These are phyloP conservation scores for Sordariomycetes sp. DNA, from an alignment of 2,329 filamentous ascomycete genomes.

Conservation along the genomic window DNA sequence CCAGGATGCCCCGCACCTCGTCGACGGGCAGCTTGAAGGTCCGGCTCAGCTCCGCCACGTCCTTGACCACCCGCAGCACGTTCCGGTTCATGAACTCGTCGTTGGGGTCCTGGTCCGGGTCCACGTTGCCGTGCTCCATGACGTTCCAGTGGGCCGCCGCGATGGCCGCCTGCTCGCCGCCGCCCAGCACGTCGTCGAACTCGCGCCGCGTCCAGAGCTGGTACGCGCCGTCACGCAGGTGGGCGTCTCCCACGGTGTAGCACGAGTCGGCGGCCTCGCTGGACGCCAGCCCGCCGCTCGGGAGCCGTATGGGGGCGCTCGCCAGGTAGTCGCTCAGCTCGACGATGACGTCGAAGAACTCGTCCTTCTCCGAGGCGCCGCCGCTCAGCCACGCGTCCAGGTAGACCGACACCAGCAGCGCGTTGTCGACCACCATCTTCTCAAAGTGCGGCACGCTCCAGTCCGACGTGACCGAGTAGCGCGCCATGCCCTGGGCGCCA, in stretches of 20 bases:
- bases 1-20: constrained; percentile 58
- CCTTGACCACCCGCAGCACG: constrained; percentile 63
- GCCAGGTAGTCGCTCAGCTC: constrained; percentile 85
- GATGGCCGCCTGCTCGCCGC: constrained; percentile 49
- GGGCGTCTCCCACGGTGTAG: constrained; percentile 60
- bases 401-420: constrained; percentile 73
- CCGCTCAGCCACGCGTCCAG: constrained; percentile 69
- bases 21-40: constrained; percentile 64
- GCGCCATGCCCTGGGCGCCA: constrained; percentile 42
- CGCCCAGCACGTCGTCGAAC: constrained; percentile 60
- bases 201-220: constrained; percentile 91
- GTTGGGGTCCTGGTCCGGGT: constrained; percentile 71
- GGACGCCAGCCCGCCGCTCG: constrained; percentile 68
- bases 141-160: constrained; percentile 81
- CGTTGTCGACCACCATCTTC: constrained; percentile 92
- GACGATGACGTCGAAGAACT: constrained; percentile 68
- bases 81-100: constrained; percentile 95
- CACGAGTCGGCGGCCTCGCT: constrained; percentile 86
- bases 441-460: constrained; percentile 96
- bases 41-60: constrained; percentile 56
- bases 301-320: constrained; percentile 53
- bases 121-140: constrained; percentile 74
- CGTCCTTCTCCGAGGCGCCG: constrained; percentile 41
- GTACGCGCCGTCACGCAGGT: constrained; percentile 84
- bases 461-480: constrained; percentile 83